phyloP scores from a whole-genome alignment of 768 basidiomycete genomes.

The Punctularia strigosozonata region DNA sequence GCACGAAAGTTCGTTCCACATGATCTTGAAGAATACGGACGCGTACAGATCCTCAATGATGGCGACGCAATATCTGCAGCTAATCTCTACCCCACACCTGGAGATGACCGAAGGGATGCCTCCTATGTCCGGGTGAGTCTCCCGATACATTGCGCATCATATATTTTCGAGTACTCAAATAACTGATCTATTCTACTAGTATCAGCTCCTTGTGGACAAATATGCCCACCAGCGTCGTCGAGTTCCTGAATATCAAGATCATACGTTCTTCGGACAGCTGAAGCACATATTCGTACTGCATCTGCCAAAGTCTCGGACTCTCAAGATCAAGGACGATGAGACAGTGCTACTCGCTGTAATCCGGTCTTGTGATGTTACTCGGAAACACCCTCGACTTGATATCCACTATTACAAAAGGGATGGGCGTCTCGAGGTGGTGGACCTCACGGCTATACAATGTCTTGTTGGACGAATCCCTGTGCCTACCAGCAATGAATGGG shows the following conservation, averaged over 20 bases:
- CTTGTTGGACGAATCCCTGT: conserved; percentile 14
- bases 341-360: conserved; percentile 18
- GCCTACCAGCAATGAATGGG: conserved; percentile 6
- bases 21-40: conserved; percentile 16
- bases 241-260: neutral
- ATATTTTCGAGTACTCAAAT: too few relatives aligned
- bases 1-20: conserved; percentile 3
- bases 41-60: conserved; percentile 11
- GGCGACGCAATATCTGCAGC: conserved; percentile 21
- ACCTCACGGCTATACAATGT: conserved; percentile 14
- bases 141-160: neutral
- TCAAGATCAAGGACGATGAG: conserved; percentile 7
- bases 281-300: conserved; percentile 17
- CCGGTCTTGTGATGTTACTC: conserved; percentile 6
- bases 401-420: conserved; percentile 10
- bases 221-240: conserved; percentile 8
- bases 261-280: conserved; percentile 23
- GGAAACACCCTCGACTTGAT: conserved; percentile 3
- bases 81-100: conserved; percentile 5
- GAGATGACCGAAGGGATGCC: conserved; percentile 18
- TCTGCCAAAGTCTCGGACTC: conserved; percentile 7
- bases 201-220: conserved; percentile 20
- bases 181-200: conserved; percentile 11
- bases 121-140: conserved; percentile 21
- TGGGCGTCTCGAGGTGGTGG: conserved; percentile 9